Conservation (phyloP, 225 moss, liverwort and hornwort genomes). For the Pseudoscleropodium purum region DNA sequence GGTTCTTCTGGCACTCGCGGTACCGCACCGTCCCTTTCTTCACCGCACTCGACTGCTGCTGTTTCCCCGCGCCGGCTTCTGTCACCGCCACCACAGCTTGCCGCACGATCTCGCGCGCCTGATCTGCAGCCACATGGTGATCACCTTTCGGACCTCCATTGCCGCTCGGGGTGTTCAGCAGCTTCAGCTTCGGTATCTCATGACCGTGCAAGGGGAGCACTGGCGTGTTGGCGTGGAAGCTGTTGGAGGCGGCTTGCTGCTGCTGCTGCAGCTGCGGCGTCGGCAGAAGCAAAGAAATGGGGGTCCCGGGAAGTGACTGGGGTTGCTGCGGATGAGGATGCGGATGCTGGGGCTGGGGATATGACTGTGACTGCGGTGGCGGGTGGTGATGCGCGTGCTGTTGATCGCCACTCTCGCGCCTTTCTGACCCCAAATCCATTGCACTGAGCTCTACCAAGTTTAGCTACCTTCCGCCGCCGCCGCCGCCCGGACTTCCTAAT, state of each 20-base stretch:
- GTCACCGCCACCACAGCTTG: conserved; percentile 28
- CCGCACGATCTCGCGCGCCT: conserved; percentile 51
- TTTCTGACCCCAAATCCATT: conserved; percentile 41
- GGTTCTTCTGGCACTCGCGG: conserved; percentile 99
- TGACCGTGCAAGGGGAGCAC: not conserved
- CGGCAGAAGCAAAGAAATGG: conserved; percentile 20
- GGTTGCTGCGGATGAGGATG: not conserved
- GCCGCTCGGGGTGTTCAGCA: conserved; percentile 34
- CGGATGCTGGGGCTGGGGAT: not conserved
- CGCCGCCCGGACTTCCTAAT: conserved; percentile 27
- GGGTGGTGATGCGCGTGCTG: conserved; percentile 4
- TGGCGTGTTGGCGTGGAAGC: conserved; percentile 13
- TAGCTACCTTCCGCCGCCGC: not conserved
- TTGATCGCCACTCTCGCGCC: conserved; percentile 36
- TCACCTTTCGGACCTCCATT: conserved; percentile 34
- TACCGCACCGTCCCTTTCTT: conserved; percentile 57
- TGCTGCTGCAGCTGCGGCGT: conserved; percentile 12
- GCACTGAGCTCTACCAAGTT: not conserved
- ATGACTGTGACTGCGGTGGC: not conserved
- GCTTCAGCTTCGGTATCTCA: conserved; percentile 35
- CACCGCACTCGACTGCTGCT: not conserved
- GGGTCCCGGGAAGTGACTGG: not conserved
- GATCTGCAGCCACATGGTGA: conserved; percentile 27
- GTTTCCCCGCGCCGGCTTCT: conserved; percentile 5
- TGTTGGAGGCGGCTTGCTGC: conserved; percentile 1